Evolutionary conservation across 2,329 filamentous ascomycete species (phyloP), one percentile per base, ranked within the genome.

Genomic region (Eutypella sp.): DNA sequence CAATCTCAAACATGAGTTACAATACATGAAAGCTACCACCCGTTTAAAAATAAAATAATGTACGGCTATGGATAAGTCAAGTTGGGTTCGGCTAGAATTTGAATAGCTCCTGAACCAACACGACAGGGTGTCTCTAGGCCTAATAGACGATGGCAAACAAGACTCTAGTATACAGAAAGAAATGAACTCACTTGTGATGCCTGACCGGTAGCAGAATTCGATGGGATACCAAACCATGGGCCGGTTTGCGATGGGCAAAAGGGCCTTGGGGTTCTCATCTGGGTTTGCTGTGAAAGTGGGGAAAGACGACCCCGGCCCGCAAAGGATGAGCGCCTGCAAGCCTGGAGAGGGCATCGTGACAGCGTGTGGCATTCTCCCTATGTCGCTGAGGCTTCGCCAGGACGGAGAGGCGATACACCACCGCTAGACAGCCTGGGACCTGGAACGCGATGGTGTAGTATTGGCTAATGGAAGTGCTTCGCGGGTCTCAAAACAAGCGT

Each of bases 181-280:
- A n/a, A 29, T 42, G 41, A 38, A 66, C 78, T 66, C 66, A 87
- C 85, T 76, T 59, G 84, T 87, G 54, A 91, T 81, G 55, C 88
- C 87, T 65, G 85, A 87, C 31, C 87, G 81, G 61, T 89, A 87
- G 67, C 87, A 92, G 70, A 89, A 92, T 58, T 92, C 87, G 34
- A 93, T 79, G 5, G 88, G 84, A 64, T 93, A 93, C 86, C 89
- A 92, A 39, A 93, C 84, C 88, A 93, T 93, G 1, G 88, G 88
- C 55, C 88, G 71, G 64, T 93, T 93, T 29, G 88, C 88, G 48
- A 93, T 86, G 5, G 88, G 88, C 7, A 93, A 70, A 19, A 93
- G 77, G 9, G 88, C 87, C 68, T 93, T 93, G 9, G 88, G 87
- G 50, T 87, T 84, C 61, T 91, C 85, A 67, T 86, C 82, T 5